phyloP scores from a whole-genome alignment of 257 asterid species.

The Solanum chilense region DNA sequence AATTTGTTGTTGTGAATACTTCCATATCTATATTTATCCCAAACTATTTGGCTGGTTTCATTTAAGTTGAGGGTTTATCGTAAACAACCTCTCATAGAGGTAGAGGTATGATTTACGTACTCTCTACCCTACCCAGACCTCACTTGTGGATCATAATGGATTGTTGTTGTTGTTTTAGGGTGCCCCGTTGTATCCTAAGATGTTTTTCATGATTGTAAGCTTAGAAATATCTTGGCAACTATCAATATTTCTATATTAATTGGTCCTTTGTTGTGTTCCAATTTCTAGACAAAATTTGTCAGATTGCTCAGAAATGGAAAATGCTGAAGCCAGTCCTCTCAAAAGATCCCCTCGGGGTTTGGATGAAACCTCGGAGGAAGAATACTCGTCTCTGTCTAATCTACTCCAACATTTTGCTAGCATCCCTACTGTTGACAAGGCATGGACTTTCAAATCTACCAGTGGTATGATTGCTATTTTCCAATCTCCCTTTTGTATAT shows the following conservation, averaged over 20 bases:
- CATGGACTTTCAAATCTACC: conserved; percentile 68
- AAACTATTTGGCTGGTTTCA: background rate
- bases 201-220: background rate
- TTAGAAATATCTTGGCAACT: background rate
- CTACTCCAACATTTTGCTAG: conserved; percentile 58
- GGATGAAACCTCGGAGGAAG: conserved; percentile 43
- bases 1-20: background rate
- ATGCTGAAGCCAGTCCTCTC: conserved; percentile 20
- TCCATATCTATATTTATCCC: background rate
- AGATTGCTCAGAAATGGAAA: conserved; percentile 23
- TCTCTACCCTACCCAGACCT: background rate
- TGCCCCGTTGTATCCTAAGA: background rate
- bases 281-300: background rate
- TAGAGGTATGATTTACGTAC: background rate
- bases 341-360: conserved; percentile 19
- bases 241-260: background rate
- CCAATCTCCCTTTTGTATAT: background rate
- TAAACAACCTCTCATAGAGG: background rate
- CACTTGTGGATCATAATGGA: background rate
- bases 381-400: conserved; percentile 41
- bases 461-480: conserved; percentile 28
- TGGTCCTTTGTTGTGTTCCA: background rate
- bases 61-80: background rate
- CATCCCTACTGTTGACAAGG: conserved; percentile 70
- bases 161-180: background rate